phyloP scores from a whole-genome alignment of 2,329 filamentous ascomycete genomes.

The Septoria linicola region DNA sequence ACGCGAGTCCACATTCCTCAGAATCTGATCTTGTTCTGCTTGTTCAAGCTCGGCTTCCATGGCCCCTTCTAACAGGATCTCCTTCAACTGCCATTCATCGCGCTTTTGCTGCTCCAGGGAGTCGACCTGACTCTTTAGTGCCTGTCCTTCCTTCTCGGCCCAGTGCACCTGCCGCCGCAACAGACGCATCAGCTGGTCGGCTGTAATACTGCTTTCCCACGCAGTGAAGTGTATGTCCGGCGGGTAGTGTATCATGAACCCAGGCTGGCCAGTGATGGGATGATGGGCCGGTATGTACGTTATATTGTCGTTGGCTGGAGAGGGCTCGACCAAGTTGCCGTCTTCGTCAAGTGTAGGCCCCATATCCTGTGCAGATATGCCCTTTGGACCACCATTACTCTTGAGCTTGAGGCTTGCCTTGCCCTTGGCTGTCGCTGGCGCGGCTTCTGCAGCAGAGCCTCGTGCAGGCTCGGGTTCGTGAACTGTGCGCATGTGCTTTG shows the following conservation, averaged over 20 bases:
- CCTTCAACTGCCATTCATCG: slow-evolving; percentile 76
- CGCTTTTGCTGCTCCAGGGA: slow-evolving; percentile 65
- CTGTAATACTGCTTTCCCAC: slow-evolving; percentile 64
- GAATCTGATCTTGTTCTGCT: slow-evolving; percentile 35
- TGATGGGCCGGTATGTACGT: slow-evolving; percentile 60
- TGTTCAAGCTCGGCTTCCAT: slow-evolving; percentile 66
- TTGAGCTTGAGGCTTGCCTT: slow-evolving; percentile 41
- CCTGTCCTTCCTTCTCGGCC: slow-evolving; percentile 66
- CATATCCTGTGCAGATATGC: slow-evolving; percentile 28
- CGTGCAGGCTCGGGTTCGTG: slow-evolving; percentile 88
- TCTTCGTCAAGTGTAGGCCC: slow-evolving; percentile 35
- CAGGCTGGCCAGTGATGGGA: slow-evolving; percentile 55
- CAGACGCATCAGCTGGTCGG: slow-evolving; percentile 65
- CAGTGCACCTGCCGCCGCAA: slow-evolving; percentile 67
- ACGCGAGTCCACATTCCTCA: slow-evolving; percentile 37
- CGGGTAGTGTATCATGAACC: slow-evolving; percentile 53
- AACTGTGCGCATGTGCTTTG: slow-evolving; percentile 98
- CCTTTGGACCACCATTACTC: slow-evolving; percentile 35
- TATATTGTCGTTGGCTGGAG: slow-evolving; percentile 54
- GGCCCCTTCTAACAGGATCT: slow-evolving; percentile 72
- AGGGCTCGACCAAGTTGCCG: slow-evolving; percentile 35
- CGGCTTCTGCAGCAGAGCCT: slow-evolving; percentile 69
- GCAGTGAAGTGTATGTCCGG: slow-evolving; percentile 61
- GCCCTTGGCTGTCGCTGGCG: slow-evolving; percentile 52
- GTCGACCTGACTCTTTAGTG: slow-evolving; percentile 64